These are phyloP conservation scores for Ganoderma lingzhi DNA, from an alignment of 1,284 basidiomycete species.

Conservation along the genomic window DNA sequence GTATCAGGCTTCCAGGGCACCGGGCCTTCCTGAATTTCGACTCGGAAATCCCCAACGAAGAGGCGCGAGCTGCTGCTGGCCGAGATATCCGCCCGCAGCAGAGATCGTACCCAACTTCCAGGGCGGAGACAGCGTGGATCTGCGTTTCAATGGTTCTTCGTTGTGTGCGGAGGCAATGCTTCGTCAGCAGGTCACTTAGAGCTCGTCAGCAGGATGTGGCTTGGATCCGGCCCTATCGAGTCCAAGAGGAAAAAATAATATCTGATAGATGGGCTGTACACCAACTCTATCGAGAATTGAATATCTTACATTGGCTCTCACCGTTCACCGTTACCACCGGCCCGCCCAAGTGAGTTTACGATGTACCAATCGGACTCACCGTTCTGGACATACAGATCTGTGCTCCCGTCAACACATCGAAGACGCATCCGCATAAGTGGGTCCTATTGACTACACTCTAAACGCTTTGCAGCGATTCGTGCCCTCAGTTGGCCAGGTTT, in stretches of 20 bases:
- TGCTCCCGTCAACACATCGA: background rate
- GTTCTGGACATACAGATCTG: background rate
- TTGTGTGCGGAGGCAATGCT: conserved; percentile 1
- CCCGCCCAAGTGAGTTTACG: background rate
- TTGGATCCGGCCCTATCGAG: background rate
- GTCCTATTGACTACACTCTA: background rate
- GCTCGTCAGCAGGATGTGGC: conserved; percentile 10
- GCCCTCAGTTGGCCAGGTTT: background rate
- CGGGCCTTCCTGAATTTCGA: background rate
- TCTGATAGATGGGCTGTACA: no score
- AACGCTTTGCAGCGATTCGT: background rate
- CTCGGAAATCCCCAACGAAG: conserved; percentile 6
- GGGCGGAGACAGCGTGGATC: conserved; percentile 13
- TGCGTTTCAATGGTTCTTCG: background rate
- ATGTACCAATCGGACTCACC: background rate
- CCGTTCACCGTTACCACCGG: background rate
- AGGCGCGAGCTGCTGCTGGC: background rate
- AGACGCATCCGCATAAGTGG: background rate
- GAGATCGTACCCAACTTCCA: conserved; percentile 17
- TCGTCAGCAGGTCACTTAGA: conserved; percentile 13
- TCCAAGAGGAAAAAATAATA: background rate
- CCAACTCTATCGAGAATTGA: background rate
- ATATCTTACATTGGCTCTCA: background rate
- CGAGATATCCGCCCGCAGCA: conserved; percentile 24
- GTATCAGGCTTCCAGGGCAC: conserved; percentile 5